Evolutionary conservation across 2,329 filamentous ascomycete species (phyloP).

Genomic region (Chaetomium strumarium): DNA sequence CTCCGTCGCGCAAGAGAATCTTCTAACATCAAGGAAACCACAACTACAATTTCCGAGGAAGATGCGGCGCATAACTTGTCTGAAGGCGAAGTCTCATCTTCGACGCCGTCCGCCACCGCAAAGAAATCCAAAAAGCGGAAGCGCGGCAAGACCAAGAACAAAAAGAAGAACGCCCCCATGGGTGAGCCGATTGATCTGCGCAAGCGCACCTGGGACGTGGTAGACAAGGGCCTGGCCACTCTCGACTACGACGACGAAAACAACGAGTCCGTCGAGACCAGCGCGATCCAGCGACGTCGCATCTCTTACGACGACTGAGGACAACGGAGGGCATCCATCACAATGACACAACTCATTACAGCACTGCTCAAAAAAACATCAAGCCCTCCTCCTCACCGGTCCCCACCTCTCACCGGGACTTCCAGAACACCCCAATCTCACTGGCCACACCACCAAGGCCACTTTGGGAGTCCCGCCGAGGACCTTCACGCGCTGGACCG

Average conservation of each 20-base stretch:
- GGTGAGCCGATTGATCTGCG: constrained; percentile 46
- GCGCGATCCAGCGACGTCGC: constrained; percentile 36
- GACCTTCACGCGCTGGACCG: no score
- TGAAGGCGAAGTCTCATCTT: constrained; percentile 23
- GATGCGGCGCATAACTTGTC: constrained; percentile 14
- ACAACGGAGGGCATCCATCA: constrained; percentile 5
- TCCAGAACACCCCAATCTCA: no score
- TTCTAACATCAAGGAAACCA: constrained; percentile 24
- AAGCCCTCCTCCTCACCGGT: background rate
- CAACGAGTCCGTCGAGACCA: constrained; percentile 21
- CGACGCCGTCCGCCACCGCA: constrained; percentile 19
- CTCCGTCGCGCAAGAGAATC: constrained; percentile 51
- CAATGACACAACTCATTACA: background rate
- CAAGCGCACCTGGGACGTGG: constrained; percentile 62
- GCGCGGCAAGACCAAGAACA: constrained; percentile 27
- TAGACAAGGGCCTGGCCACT: constrained; percentile 54
- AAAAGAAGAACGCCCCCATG: constrained; percentile 35
- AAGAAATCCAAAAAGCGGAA: constrained; percentile 28
- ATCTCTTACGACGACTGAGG: constrained; percentile 43
- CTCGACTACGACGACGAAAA: constrained; percentile 53
- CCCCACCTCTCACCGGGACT: background rate
- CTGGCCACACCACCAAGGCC: no score
- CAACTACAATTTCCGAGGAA: constrained; percentile 2
- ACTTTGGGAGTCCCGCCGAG: no score
- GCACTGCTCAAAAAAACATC: background rate